Evolutionary conservation across 2,329 filamentous ascomycete species (phyloP).

Genomic region (Penicillium concentricum): DNA sequence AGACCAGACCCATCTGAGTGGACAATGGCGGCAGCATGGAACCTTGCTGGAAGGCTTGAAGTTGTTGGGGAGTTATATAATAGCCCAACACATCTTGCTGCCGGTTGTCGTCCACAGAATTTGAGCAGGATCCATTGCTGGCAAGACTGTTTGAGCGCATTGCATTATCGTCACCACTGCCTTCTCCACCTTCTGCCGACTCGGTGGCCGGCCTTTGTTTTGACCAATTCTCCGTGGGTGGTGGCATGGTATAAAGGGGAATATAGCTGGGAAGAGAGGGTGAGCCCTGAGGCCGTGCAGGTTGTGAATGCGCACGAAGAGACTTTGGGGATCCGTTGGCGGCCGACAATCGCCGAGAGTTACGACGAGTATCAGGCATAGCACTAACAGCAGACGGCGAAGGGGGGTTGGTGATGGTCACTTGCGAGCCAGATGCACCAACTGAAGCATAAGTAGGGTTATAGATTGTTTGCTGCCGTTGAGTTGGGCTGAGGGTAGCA

Average conservation of each 20-base stretch:
- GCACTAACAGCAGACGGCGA: constrained; percentile 44
- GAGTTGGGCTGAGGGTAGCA: constrained; percentile 30
- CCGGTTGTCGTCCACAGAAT: constrained; percentile 39
- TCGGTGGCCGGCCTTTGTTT: constrained; percentile 34
- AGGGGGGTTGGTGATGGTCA: constrained; percentile 45
- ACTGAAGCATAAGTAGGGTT: constrained; percentile 39
- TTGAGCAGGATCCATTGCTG: constrained; percentile 32
- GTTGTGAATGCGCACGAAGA: constrained; percentile 51
- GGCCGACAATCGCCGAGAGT: constrained; percentile 45
- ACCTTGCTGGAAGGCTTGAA: constrained; percentile 42
- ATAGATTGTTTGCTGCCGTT: constrained; percentile 38
- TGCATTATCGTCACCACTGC: constrained; percentile 34
- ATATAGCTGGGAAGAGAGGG: constrained; percentile 32
- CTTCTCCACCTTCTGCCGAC: constrained; percentile 33
- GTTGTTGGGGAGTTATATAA: constrained; percentile 46
- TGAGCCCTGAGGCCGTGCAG: constrained; percentile 46
- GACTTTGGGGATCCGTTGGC: constrained; percentile 44
- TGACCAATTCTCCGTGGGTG: constrained; percentile 28
- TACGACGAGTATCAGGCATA: constrained; percentile 46
- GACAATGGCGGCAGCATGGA: constrained; percentile 40
- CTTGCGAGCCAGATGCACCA: constrained; percentile 36
- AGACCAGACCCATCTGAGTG: constrained; percentile 38
- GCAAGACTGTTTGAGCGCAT: constrained; percentile 35
- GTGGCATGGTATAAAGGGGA: constrained; percentile 34
- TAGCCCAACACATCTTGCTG: constrained; percentile 48